Base-by-base conservation (phyloP, 345 rosid genomes). In the Eutrema japonicum region DNA sequence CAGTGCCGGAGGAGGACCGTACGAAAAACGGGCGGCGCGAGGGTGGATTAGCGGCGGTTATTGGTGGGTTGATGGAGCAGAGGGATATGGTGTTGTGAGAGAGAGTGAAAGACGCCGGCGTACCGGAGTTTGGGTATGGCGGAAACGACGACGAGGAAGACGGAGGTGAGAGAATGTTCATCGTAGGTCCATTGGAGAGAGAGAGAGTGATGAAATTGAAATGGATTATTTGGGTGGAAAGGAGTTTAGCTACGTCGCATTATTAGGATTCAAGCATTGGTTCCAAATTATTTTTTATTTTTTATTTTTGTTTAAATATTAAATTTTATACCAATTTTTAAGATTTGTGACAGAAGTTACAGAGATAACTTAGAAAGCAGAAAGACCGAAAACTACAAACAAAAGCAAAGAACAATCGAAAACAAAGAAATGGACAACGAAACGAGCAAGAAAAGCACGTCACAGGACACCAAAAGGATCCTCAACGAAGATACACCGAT, bases 111-210 rank as follows among this genome's bases (percentile, higher is more conserved):
- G 51, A 4, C 2, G 41, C 52, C 7, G 75, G 7, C 0, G 50
- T 2, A 26, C 0, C 2, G 67, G 81, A 61, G 51, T 58, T 45
- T 4, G 49, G 11, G 29, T 56, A 62, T 0, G 80, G 47, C 16
- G 74, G 26, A 1, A 74, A 72, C 3, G 86, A 66, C 2, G 88
- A 54, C 18, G 78, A 80, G 36, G 80, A 56, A 7, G 85, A 12
- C 48, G 82, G 72, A n/a, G 82, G 75, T 42, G 65, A 70, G 38
- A 78, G 77, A 40, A 85, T n/a, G 84, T 72, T 92, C 98, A 90
- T 93, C 68, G 77, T 84, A 79, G 54, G 52, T 78, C 93, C 91
- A 87, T 87, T 60, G 47, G 68, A 26, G 56, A 56, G 71, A 42
- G 32, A 48, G 29, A 1, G 33, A 18, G 14, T n/a, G 18, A 22